phyloP scores from a whole-genome alignment of 1,284 basidiomycete species.

The Cutaneotrichosporon dermatis region DNA sequence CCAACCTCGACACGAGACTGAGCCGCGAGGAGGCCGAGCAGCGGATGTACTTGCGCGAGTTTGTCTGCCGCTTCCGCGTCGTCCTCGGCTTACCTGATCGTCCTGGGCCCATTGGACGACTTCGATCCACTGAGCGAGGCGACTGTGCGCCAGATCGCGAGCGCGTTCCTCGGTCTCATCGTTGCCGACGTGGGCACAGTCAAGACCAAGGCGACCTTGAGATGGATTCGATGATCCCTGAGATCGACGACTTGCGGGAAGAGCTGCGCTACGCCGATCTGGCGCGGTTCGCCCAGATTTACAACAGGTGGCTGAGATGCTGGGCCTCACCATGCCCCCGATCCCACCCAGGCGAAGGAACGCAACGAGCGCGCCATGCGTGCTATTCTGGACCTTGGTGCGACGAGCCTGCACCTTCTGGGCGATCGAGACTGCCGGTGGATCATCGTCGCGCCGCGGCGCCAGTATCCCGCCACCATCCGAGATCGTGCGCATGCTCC shows the following conservation, averaged over 20 bases:
- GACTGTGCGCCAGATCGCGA: slow-evolving; percentile 33
- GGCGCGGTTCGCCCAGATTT: slow-evolving; percentile 35
- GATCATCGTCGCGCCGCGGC: slow-evolving; percentile 20
- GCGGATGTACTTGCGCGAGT: slow-evolving; percentile 41
- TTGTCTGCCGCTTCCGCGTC: slow-evolving; percentile 33
- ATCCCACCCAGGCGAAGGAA: slow-evolving; percentile 7
- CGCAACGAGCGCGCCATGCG: slow-evolving; percentile 28
- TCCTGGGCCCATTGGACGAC: slow-evolving; percentile 37
- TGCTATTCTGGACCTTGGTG: slow-evolving; percentile 29
- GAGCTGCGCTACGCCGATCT: slow-evolving; percentile 43
- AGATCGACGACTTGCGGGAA: slow-evolving; percentile 26
- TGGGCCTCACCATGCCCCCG: slow-evolving; percentile 24
- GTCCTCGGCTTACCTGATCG: slow-evolving; percentile 36
- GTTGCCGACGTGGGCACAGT: no score
- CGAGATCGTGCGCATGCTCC: slow-evolving; percentile 41
- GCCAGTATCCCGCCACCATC: slow-evolving; percentile 33
- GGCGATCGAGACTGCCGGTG: slow-evolving; percentile 24
- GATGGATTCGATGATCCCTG: neutral
- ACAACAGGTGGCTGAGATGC: slow-evolving; percentile 20
- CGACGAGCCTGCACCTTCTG: slow-evolving; percentile 27
- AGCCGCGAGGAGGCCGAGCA: slow-evolving; percentile 32
- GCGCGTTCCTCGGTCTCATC: slow-evolving; percentile 36
- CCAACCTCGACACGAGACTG: slow-evolving; percentile 30
- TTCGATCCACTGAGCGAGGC: slow-evolving; percentile 42
- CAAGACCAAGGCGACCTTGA: slow-evolving; percentile 5